Percentiles rank a stretch among this genome's conserved stretches.
These are phyloP conservation scores for Scopulariopsis brevicaulis DNA, from an alignment of 2,329 filamentous ascomycete genomes.

Conservation along the genomic window DNA sequence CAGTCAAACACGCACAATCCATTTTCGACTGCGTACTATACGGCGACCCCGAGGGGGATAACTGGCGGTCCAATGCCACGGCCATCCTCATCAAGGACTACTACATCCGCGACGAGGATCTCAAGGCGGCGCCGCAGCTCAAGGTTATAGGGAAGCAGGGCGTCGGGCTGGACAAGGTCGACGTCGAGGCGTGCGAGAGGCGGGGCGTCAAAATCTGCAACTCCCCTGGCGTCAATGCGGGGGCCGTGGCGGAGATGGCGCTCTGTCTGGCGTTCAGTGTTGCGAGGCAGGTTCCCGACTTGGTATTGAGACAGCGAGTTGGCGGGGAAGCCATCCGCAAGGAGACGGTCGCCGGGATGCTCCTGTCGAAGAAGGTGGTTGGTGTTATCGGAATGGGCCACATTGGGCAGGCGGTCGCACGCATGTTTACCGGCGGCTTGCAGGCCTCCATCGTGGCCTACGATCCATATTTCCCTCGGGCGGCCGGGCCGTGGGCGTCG, in stretches of 20 bases:
- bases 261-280: constrained; percentile 41
- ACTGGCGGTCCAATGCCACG: not conserved
- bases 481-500: not conserved
- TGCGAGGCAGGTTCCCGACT: not conserved
- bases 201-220: constrained; percentile 73
- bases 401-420: not conserved
- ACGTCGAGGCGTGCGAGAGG: constrained; percentile 60
- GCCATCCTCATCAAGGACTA: not conserved
- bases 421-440: not conserved
- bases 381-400: not conserved
- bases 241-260: constrained; percentile 69
- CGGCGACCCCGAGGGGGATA: not conserved
- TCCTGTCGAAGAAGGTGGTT: not conserved
- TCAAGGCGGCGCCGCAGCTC: constrained; percentile 11
- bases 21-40: not conserved
- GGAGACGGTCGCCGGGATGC: not conserved
- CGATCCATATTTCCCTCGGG: not conserved
- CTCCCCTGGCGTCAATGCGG: constrained; percentile 67
- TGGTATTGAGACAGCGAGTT: not conserved
- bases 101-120: not conserved
- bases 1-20: not conserved
- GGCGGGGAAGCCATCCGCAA: not conserved
- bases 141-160: constrained; percentile 8
- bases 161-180: constrained; percentile 74
- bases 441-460: not conserved